phyloP scores from a whole-genome alignment of 345 rosid genomes.

The Linum lewisii region DNA sequence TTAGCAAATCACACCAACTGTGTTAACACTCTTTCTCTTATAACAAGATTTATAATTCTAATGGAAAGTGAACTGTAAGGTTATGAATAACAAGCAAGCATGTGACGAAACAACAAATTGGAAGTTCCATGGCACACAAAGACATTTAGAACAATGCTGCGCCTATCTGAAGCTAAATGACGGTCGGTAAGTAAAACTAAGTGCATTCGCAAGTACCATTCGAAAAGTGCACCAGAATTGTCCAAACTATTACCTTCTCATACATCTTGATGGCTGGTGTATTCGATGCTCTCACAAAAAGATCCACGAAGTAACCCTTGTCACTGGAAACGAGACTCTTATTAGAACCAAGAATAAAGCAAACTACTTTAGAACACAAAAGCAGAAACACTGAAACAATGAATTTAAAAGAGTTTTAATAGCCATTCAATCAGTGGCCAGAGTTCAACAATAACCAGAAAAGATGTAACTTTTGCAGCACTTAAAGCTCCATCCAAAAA shows the following conservation, averaged over 20 bases:
- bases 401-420: too few relatives aligned
- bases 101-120: background rate
- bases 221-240: background rate
- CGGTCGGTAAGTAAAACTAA: too few relatives aligned
- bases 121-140: background rate
- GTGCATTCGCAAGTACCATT: background rate
- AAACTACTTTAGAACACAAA: background rate
- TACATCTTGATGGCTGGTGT: slow-evolving; percentile 96
- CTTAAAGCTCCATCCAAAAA: too few relatives aligned
- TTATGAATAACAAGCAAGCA: background rate
- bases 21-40: too few relatives aligned
- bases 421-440: background rate
- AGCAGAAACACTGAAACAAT: background rate
- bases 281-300: slow-evolving; percentile 93
- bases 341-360: background rate
- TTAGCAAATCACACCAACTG: too few relatives aligned
- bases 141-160: background rate
- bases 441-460: background rate
- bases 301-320: slow-evolving; percentile 89
- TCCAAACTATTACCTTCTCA: slow-evolving; percentile 54
- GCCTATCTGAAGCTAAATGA: background rate
- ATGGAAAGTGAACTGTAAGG: too few relatives aligned
- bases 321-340: slow-evolving; percentile 41
- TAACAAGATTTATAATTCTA: too few relatives aligned
- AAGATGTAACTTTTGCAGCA: background rate